Evolutionary conservation across 805 yeast genomes (phyloP).

Genomic region (Cyberlindnera subsufficiens): DNA sequence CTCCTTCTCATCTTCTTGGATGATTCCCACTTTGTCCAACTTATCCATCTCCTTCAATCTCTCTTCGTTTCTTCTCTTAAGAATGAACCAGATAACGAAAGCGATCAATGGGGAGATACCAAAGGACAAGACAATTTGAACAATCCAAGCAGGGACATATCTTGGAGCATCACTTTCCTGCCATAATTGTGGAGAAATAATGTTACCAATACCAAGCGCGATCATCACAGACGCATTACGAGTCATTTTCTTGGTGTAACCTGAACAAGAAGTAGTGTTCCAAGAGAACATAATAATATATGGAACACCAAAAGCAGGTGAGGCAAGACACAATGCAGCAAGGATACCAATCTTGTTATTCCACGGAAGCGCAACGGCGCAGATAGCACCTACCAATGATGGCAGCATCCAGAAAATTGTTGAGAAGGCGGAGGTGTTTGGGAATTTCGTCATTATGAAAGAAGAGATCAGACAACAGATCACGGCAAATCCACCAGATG

Average conservation of each 20-base stretch:
- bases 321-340: constrained; percentile 44
- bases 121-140: constrained; percentile 48
- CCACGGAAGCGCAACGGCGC: constrained; percentile 40
- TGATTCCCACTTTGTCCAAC: constrained; percentile 23
- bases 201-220: constrained; percentile 42
- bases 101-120: constrained; percentile 38
- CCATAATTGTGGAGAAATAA: constrained; percentile 56
- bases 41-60: constrained; percentile 25
- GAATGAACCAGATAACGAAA: constrained; percentile 37
- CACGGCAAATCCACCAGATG: constrained; percentile 44
- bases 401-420: constrained; percentile 36
- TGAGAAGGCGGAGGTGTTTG: constrained; percentile 34
- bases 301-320: constrained; percentile 38
- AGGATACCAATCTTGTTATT: constrained; percentile 37
- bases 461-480: constrained; percentile 35
- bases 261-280: constrained; percentile 33
- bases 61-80: constrained; percentile 37
- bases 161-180: constrained; percentile 38
- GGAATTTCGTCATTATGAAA: constrained; percentile 25
- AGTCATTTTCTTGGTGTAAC: constrained; percentile 44
- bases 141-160: constrained; percentile 44
- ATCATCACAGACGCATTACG: constrained; percentile 41
- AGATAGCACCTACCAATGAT: constrained; percentile 39
- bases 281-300: constrained; percentile 34
- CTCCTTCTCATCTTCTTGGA: constrained; percentile 26